Conservation (phyloP, 2,329 filamentous ascomycete species). For the Aspergillus texensis region DNA sequence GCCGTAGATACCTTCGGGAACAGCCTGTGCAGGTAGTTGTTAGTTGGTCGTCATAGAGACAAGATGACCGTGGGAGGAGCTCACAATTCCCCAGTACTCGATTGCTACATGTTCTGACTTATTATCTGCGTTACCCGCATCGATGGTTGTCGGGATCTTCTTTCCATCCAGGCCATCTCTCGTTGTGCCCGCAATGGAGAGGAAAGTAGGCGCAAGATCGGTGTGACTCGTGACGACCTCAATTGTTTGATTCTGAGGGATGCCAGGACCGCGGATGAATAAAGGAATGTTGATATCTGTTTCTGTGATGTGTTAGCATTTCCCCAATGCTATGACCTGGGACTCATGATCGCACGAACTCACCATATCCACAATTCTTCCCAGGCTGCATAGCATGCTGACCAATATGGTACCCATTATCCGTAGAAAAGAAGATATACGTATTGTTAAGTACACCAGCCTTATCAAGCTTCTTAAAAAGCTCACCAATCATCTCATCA, state of each 20-base stretch:
- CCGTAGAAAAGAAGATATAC: conserved; percentile 61
- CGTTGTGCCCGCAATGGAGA: conserved; percentile 44
- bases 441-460: conserved; percentile 52
- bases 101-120: conserved; percentile 59
- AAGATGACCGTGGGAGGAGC: conserved; percentile 1
- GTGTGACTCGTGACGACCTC: conserved; percentile 63
- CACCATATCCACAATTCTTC: conserved; percentile 60
- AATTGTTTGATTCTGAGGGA: conserved; percentile 45
- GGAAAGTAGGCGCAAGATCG: conserved; percentile 65
- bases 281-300: conserved; percentile 61
- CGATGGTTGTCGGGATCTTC: conserved; percentile 49
- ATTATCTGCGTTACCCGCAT: conserved; percentile 23
- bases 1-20: conserved; percentile 33
- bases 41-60: background rate
- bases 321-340: no score
- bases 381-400: conserved; percentile 61
- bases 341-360: conserved; percentile 21
- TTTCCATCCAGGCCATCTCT: conserved; percentile 59
- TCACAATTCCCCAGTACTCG: conserved; percentile 57
- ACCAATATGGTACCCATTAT: conserved; percentile 63
- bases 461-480: conserved; percentile 46
- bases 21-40: conserved; percentile 16
- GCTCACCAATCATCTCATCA: conserved; percentile 54
- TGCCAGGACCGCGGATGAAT: conserved; percentile 60
- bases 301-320: conserved; percentile 18